Evolutionary conservation across 805 yeast genomes (phyloP), one percentile per base, ranked within the genome.

Genomic region (Barnettozyma pratensis): DNA sequence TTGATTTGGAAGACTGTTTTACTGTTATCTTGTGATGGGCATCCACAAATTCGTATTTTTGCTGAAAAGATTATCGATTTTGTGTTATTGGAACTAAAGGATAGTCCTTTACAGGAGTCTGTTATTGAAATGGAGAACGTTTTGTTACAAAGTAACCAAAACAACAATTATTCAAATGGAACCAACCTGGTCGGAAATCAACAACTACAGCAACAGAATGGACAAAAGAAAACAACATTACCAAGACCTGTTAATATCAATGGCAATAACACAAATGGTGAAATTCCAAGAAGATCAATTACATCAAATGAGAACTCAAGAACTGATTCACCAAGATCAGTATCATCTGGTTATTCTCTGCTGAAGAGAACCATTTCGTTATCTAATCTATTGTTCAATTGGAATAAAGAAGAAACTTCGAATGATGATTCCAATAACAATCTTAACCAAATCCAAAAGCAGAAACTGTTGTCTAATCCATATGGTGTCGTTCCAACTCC

Each of bases 1-100:
- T 85, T 96, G 1, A 79, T 85, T 7, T 94, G 98, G 97, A 87
- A 89, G 55, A 82, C 92, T 0, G 64, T 92, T 34, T 70, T 94
- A 42, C 81, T 88, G 29, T 66, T 89, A 30, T 79, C 96, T 1
- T 90, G 85, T 54, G 99, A 94, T 65, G 96, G 98, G 0, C 94
- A 85, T 64, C 68, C 77, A 35, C 96, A 89, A 64, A 90, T 91
- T 6, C 80, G 79, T 49, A 77, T 77, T 42, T 72, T 80, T 51
- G 92, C 97, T 0, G 83, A 82, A 47, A 80, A 77, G 30, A 76
- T 89, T 11, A 83, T 89, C 19, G 97, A 90, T 63, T 80, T 75
- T 52, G 81, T 90, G 26, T 70, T 87, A 64, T 60, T 78, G 43
- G 77, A 79, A 49, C 67, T 92, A 45, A 67, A 65, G 42, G 62